These are phyloP conservation scores for Aspergillus eucalypticola DNA, from an alignment of 2,329 filamentous ascomycete genomes.

Conservation along the genomic window DNA sequence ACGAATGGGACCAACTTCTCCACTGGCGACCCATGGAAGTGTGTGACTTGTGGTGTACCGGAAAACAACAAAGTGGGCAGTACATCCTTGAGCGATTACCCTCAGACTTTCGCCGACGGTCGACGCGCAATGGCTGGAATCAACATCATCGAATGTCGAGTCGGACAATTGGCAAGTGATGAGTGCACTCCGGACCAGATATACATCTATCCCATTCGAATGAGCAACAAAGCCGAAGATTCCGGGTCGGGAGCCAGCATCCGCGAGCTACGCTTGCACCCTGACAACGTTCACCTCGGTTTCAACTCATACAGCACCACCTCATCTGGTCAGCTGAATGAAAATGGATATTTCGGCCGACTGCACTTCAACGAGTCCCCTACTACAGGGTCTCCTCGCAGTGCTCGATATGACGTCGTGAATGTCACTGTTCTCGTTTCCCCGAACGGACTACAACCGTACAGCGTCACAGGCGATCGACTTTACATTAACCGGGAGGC, in stretches of 20 bases:
- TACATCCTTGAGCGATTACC: conserved; percentile 38
- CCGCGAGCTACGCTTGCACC: conserved; percentile 50
- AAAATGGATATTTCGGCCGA: conserved; percentile 39
- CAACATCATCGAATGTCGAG: conserved; percentile 42
- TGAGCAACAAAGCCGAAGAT: conserved; percentile 36
- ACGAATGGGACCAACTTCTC: conserved; percentile 43
- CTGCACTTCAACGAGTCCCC: conserved; percentile 45
- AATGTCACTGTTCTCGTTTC: conserved; percentile 41
- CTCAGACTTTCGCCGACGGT: conserved; percentile 46
- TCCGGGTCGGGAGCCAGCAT: conserved; percentile 32
- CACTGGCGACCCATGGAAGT: conserved; percentile 52
- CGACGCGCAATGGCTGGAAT: conserved; percentile 34
- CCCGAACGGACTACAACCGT: conserved; percentile 20
- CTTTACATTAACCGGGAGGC: conserved; percentile 33
- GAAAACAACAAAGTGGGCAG: conserved; percentile 31
- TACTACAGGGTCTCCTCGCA: conserved; percentile 28
- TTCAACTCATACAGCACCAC: conserved; percentile 42
- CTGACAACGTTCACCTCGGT: conserved; percentile 47
- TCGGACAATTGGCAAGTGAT: conserved; percentile 34
- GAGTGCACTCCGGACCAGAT: conserved; percentile 41
- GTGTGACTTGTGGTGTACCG: conserved; percentile 49
- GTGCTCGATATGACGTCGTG: conserved; percentile 43
- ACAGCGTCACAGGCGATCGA: conserved; percentile 28
- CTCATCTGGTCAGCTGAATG: conserved; percentile 23
- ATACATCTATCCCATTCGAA: conserved; percentile 46